phyloP scores from a whole-genome alignment of 2,329 filamentous ascomycete genomes.

The Cadophora sp. region DNA sequence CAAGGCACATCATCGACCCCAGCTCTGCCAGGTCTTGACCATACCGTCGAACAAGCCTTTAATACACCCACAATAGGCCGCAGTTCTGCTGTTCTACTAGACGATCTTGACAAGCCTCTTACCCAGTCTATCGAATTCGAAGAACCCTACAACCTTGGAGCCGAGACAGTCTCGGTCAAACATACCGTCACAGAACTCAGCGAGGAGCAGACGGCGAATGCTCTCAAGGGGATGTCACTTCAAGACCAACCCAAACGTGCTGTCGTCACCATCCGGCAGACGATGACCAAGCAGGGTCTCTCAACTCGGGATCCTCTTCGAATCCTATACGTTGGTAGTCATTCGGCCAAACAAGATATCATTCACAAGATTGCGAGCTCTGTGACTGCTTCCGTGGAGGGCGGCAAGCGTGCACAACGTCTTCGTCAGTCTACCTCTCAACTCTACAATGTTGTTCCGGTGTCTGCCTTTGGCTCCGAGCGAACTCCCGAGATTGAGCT shows the following conservation, averaged over 20 bases:
- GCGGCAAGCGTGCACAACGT: slow-evolving; percentile 41
- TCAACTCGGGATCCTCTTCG: slow-evolving; percentile 54
- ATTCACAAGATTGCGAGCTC: slow-evolving; percentile 57
- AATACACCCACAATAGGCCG: slow-evolving; percentile 43
- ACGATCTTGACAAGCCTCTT: slow-evolving; percentile 41
- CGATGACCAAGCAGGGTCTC: slow-evolving; percentile 54
- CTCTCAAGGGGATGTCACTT: slow-evolving; percentile 46
- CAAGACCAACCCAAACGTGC: slow-evolving; percentile 47
- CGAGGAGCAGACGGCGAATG: slow-evolving; percentile 48
- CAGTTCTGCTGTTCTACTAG: slow-evolving; percentile 39
- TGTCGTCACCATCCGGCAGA: slow-evolving; percentile 54
- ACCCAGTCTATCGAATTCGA: slow-evolving; percentile 53
- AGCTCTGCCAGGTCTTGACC: slow-evolving; percentile 36
- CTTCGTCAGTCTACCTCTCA: slow-evolving; percentile 48
- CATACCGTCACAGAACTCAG: slow-evolving; percentile 53
- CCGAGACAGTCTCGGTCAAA: slow-evolving; percentile 53
- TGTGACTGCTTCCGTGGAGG: slow-evolving; percentile 50
- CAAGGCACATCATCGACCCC: slow-evolving; percentile 30
- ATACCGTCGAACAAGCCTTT: slow-evolving; percentile 38
- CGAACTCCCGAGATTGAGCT: slow-evolving; percentile 57
- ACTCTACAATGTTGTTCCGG: slow-evolving; percentile 58
- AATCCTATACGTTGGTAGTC: slow-evolving; percentile 56
- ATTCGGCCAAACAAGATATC: slow-evolving; percentile 49
- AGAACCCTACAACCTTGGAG: slow-evolving; percentile 47
- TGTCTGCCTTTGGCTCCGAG: slow-evolving; percentile 55